Evolutionary conservation across 2,329 filamentous ascomycete genomes (phyloP).

Genomic region (Alternaria ventricosa): DNA sequence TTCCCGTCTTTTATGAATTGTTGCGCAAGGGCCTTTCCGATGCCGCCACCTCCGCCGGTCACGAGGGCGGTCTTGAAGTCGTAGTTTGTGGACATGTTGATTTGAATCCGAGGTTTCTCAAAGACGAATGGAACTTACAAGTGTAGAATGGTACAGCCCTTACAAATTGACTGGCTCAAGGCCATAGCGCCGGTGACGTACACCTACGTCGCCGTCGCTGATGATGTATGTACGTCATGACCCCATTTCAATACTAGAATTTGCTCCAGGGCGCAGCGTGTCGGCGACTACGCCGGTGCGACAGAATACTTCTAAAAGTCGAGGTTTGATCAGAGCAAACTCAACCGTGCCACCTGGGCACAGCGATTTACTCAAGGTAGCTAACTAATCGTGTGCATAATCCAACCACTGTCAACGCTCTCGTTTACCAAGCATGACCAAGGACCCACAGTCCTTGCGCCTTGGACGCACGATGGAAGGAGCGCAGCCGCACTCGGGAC

Average conservation of each 20-base stretch:
- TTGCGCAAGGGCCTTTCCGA: constrained; percentile 58
- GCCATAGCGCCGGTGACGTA: not conserved
- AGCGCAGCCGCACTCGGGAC: not conserved
- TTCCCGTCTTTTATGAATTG: constrained; percentile 55
- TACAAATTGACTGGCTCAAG: not conserved
- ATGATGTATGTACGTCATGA: constrained; percentile 4
- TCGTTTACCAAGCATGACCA: not conserved
- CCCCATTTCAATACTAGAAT: not conserved
- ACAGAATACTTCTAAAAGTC: not conserved
- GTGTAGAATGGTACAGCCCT: not conserved
- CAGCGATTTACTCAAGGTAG: not conserved
- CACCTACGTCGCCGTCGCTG: not conserved
- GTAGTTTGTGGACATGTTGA: constrained; percentile 33
- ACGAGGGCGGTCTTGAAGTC: constrained; percentile 54
- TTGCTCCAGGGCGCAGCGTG: not conserved
- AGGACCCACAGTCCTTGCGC: not conserved
- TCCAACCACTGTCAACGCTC: not conserved
- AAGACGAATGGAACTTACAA: not conserved
- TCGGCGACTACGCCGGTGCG: not conserved
- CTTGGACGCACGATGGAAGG: not conserved
- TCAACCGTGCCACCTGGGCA: not conserved
- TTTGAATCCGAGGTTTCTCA: not conserved
- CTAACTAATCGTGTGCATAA: not conserved
- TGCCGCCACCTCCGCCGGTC: constrained; percentile 58
- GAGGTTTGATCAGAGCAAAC: not conserved